Conservation (phyloP, 495 filamentous ascomycete genomes). For the Penicillium arizonense region DNA sequence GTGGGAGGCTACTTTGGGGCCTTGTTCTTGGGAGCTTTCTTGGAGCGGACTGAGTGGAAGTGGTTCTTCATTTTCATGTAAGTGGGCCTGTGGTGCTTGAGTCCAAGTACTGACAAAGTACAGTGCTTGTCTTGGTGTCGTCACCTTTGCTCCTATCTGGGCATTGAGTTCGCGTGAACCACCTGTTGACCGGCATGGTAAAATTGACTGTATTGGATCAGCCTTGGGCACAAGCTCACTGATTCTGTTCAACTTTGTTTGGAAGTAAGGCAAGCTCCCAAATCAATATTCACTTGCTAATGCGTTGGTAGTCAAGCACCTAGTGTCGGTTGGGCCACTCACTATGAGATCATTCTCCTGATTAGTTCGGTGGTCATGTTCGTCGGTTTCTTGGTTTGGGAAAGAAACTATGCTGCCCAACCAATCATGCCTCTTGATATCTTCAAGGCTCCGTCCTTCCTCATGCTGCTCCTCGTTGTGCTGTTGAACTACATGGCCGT, state of each 20-base stretch:
- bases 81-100: not conserved
- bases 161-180: constrained; percentile 37
- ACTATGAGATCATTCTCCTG: constrained; percentile 46
- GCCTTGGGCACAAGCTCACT: constrained; percentile 42
- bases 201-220: constrained; percentile 49
- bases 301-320: constrained; percentile 44
- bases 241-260: constrained; percentile 54
- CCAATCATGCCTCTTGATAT: constrained; percentile 53
- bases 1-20: constrained; percentile 45
- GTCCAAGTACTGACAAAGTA: not conserved
- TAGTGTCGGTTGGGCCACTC: constrained; percentile 44
- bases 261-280: constrained; percentile 42
- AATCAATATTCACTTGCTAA: not conserved
- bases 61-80: constrained; percentile 53
- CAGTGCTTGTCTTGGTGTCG: constrained; percentile 35
- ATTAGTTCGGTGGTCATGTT: constrained; percentile 41
- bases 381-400: constrained; percentile 45
- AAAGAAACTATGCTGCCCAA: constrained; percentile 34
- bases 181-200: constrained; percentile 40
- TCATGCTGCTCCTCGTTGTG: constrained; percentile 44
- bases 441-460: constrained; percentile 50
- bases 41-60: constrained; percentile 42
- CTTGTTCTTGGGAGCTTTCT: constrained; percentile 41
- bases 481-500: constrained; percentile 53
- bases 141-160: constrained; percentile 30